Evolutionary conservation across 2,329 filamentous ascomycete species (phyloP).

Genomic region (Fusarium papillatum): DNA sequence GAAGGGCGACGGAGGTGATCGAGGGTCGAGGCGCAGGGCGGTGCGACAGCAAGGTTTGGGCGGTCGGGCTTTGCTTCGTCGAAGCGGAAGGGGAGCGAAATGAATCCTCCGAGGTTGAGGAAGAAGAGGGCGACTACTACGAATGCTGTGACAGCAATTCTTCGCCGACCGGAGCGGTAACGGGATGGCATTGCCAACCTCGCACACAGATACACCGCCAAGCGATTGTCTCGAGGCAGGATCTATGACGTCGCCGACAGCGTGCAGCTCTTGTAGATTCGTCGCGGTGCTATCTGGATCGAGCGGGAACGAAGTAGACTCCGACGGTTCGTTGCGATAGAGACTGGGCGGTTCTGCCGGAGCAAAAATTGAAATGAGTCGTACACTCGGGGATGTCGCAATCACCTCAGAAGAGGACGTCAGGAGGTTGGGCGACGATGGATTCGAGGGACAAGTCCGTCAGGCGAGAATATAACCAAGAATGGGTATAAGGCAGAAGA

Average conservation of each 20-base stretch:
- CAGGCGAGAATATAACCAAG: neutral
- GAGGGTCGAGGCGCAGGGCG: slow-evolving; percentile 44
- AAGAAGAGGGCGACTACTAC: slow-evolving; percentile 17
- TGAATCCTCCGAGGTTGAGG: slow-evolving; percentile 21
- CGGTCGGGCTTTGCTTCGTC: slow-evolving; percentile 36
- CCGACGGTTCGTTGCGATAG: neutral
- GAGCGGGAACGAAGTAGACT: neutral
- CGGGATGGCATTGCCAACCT: slow-evolving; percentile 27
- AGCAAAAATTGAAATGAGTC: neutral
- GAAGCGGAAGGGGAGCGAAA: slow-evolving; percentile 38
- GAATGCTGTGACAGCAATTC: slow-evolving; percentile 23
- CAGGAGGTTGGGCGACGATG: slow-evolving; percentile 10
- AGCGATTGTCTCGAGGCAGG: neutral
- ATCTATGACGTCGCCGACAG: slow-evolving; percentile 17
- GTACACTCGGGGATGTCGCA: neutral
- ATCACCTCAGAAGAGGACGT: slow-evolving; percentile 2
- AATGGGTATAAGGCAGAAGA: neutral
- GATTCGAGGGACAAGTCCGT: neutral
- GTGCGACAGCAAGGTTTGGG: slow-evolving; percentile 32
- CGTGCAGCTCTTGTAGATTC: neutral
- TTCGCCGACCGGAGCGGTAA: slow-evolving; percentile 34
- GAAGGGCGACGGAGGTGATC: slow-evolving; percentile 47
- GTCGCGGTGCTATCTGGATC: neutral
- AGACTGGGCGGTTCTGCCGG: neutral
- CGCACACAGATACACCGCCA: slow-evolving; percentile 11